A percentile compares a stretch with the other conserved stretches of the same genome.
These are phyloP conservation scores for Trametes punicea DNA, from an alignment of 768 basidiomycete species.

Conservation along the genomic window DNA sequence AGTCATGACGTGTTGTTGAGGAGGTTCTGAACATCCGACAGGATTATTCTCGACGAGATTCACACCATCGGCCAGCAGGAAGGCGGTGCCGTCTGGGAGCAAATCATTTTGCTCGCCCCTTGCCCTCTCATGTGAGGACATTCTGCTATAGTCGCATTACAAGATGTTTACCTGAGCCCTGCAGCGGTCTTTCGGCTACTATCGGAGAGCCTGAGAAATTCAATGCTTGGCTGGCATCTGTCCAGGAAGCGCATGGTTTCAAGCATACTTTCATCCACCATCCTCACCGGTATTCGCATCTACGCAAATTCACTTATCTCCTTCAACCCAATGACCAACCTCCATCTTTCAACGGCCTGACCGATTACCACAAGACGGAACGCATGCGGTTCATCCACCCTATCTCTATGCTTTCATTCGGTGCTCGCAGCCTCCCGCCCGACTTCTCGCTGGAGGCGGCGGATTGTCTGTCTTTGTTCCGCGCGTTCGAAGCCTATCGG, in stretches of 20 bases:
- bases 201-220: conserved; percentile 64
- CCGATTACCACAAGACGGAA: conserved; percentile 34
- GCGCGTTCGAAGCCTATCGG: conserved; percentile 35
- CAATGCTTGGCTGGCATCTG: conserved; percentile 59
- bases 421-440: conserved; percentile 46
- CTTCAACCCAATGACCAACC: conserved; percentile 29
- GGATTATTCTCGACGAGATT: conserved; percentile 67
- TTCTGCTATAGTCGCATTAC: not conserved
- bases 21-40: conserved; percentile 23
- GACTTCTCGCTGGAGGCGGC: conserved; percentile 62
- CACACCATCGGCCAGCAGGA: conserved; percentile 71
- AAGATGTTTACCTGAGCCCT: not conserved
- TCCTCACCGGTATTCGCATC: conserved; percentile 68
- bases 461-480: conserved; percentile 53
- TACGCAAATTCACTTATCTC: conserved; percentile 63
- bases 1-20: not conserved
- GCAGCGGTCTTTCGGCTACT: conserved; percentile 68
- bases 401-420: conserved; percentile 54
- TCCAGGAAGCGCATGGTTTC: conserved; percentile 58
- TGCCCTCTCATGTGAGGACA: conserved; percentile 63
- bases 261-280: conserved; percentile 59
- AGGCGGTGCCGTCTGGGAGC: conserved; percentile 70
- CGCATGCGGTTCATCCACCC: conserved; percentile 61
- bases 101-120: conserved; percentile 66
- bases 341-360: conserved; percentile 37